phyloP scores from a whole-genome alignment of 208 protist species.

The Leishmania braziliensis region DNA sequence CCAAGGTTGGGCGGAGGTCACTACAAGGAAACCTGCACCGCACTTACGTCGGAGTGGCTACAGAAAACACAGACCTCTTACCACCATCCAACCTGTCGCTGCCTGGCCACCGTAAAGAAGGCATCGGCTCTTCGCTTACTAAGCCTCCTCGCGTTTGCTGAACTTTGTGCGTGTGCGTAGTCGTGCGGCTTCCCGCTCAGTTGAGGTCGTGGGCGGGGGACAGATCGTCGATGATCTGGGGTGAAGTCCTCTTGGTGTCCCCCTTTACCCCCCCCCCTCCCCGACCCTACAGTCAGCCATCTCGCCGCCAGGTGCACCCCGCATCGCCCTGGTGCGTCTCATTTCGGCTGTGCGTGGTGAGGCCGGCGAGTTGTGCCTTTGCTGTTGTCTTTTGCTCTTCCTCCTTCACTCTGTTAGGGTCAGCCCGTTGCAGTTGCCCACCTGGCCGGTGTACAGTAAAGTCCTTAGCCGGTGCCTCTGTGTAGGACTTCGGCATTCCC shows the following conservation, averaged over 20 bases:
- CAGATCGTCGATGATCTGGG: background rate
- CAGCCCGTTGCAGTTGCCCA: background rate
- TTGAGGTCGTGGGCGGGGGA: too few species aligned
- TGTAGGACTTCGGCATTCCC: background rate
- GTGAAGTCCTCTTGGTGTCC: background rate
- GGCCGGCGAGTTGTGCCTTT: background rate
- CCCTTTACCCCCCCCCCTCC: background rate
- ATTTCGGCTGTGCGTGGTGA: background rate
- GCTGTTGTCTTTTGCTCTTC: background rate
- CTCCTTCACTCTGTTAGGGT: background rate
- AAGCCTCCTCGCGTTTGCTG: background rate
- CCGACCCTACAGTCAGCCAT: too few species aligned
- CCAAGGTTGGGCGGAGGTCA: background rate
- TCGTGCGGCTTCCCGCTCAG: background rate
- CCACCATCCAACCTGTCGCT: too few species aligned
- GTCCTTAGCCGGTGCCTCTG: background rate
- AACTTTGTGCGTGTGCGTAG: background rate
- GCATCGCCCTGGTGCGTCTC: background rate
- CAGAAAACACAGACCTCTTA: too few species aligned
- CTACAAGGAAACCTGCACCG: background rate
- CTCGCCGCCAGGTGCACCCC: background rate
- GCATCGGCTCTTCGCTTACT: background rate
- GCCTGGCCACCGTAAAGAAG: background rate
- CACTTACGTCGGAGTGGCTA: too few species aligned
- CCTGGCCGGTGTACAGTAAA: background rate